Conservation (phyloP, 257 asterid species). For the Solanum paucissectum region DNA sequence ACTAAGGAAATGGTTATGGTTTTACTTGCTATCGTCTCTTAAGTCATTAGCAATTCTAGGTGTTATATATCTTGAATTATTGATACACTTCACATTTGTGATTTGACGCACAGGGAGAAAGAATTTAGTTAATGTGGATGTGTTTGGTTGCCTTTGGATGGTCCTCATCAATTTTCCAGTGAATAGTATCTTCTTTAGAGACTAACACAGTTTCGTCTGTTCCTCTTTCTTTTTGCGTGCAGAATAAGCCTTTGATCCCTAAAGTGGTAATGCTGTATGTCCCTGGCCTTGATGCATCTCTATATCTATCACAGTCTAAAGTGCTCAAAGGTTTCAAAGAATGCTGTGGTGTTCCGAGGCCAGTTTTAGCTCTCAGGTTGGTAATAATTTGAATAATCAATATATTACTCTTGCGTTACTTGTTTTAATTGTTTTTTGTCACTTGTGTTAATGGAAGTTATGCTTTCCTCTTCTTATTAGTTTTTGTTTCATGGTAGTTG, state of each 20-base stretch:
- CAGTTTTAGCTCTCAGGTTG: constrained; percentile 85
- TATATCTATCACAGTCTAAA: constrained; percentile 75
- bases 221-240: constrained; percentile 23
- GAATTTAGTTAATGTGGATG: neutral
- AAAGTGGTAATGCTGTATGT: constrained; percentile 86
- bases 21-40: neutral
- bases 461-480: neutral
- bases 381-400: constrained; percentile 1
- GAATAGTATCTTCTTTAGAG: neutral
- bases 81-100: neutral
- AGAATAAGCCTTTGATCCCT: constrained; percentile 90
- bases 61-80: neutral
- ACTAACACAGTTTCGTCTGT: neutral
- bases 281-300: constrained; percentile 97
- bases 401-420: neutral
- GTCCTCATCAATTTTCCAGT: neutral
- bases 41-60: neutral
- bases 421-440: neutral
- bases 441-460: neutral
- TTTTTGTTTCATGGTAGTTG: constrained; percentile 52
- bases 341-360: constrained; percentile 73
- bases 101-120: neutral
- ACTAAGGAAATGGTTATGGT: neutral
- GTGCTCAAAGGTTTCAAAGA: constrained; percentile 56
- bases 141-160: neutral